Conservation (phyloP, 1,284 basidiomycete species). For the Moesziomyces parantarcticus region DNA sequence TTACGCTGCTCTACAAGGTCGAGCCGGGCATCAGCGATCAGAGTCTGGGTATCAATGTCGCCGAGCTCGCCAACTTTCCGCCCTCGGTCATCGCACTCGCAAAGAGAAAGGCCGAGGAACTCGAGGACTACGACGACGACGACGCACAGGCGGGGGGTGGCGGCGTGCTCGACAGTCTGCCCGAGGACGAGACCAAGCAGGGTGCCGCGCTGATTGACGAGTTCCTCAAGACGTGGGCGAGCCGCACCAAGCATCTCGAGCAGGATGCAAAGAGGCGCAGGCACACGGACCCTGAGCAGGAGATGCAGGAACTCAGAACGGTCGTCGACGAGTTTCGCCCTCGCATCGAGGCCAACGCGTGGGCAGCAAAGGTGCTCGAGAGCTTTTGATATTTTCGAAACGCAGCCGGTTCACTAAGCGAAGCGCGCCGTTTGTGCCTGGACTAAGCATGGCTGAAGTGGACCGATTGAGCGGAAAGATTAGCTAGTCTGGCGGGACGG, state of each 20-base stretch:
- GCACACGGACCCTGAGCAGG: slow-evolving; percentile 70
- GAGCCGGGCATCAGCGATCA: slow-evolving; percentile 80
- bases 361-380: slow-evolving; percentile 77
- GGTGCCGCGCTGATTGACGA: slow-evolving; percentile 84
- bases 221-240: slow-evolving; percentile 81
- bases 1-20: slow-evolving; percentile 91
- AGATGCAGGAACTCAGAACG: slow-evolving; percentile 76
- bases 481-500: no score
- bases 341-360: slow-evolving; percentile 79
- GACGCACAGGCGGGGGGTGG: background rate
- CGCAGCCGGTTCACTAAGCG: no score
- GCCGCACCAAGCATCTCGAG: slow-evolving; percentile 10
- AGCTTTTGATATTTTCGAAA: slow-evolving; percentile 53
- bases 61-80: slow-evolving; percentile 94
- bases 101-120: slow-evolving; percentile 91
- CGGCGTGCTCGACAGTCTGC: slow-evolving; percentile 35
- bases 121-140: slow-evolving; percentile 84
- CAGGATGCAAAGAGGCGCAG: slow-evolving; percentile 7
- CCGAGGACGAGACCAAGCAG: slow-evolving; percentile 76
- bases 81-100: slow-evolving; percentile 93
- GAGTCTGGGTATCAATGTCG: slow-evolving; percentile 98
- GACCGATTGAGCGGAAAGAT: no score
- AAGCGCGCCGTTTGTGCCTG: no score
- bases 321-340: slow-evolving; percentile 78
- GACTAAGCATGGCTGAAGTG: no score